Conservation (phyloP, 75 land plant genomes). For the Larix kaempferi region DNA sequence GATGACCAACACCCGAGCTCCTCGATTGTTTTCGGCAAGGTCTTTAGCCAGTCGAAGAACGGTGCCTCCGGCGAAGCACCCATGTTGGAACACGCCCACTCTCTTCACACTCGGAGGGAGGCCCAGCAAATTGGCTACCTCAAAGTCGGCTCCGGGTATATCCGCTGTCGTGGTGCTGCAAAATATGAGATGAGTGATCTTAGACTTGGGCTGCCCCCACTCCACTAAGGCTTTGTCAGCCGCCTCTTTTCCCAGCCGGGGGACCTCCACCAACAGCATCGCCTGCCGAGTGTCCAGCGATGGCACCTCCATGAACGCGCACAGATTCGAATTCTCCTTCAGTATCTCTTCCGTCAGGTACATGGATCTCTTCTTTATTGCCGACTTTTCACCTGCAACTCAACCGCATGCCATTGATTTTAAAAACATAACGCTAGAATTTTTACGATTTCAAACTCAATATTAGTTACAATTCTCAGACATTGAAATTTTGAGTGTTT, state of each 20-base stretch:
- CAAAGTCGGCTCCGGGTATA: conserved; percentile 25
- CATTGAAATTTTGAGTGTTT: too few relatives aligned
- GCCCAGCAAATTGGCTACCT: conserved; percentile 14
- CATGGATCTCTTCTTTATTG: too few relatives aligned
- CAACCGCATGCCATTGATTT: too few relatives aligned
- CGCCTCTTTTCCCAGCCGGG: conserved; percentile 33
- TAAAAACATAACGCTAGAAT: too few relatives aligned
- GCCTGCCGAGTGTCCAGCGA: too few relatives aligned
- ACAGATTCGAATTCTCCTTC: too few relatives aligned
- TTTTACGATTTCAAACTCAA: too few relatives aligned
- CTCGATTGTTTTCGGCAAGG: conserved; percentile 21
- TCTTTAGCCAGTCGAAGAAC: conserved; percentile 22
- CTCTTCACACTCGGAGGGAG: conserved; percentile 12
- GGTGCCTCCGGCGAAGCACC: conserved; percentile 25
- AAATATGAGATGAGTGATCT: conserved; percentile 31
- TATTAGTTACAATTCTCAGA: too few relatives aligned
- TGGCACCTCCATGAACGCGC: too few relatives aligned
- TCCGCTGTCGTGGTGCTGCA: conserved; percentile 20
- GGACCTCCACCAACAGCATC: conserved; percentile 18
- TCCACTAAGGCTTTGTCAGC: conserved; percentile 33
- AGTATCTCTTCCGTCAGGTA: too few relatives aligned
- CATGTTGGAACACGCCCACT: conserved; percentile 20
- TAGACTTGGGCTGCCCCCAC: conserved; percentile 34
- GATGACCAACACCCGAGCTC: conserved; percentile 25
- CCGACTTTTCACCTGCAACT: too few relatives aligned